Evolutionary conservation across 768 basidiomycete species (phyloP).

Genomic region (Pulveroboletus frians): DNA sequence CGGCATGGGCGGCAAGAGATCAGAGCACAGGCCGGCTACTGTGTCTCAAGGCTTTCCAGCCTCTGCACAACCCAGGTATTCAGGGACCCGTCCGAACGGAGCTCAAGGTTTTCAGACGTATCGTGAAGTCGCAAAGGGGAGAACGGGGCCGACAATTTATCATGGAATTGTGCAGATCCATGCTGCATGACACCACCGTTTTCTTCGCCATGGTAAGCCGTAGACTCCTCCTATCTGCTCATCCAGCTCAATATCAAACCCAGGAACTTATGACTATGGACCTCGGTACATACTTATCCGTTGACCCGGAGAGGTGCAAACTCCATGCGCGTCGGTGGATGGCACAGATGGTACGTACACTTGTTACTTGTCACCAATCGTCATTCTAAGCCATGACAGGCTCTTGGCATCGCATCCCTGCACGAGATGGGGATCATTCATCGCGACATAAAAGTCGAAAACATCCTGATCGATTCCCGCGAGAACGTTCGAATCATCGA

Average conservation of each 20-base stretch:
- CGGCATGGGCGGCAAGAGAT: slow-evolving; percentile 23
- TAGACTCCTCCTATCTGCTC: neutral
- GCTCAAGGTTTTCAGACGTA: slow-evolving; percentile 32
- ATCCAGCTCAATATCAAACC: neutral
- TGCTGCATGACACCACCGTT: slow-evolving; percentile 28
- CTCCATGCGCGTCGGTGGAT: slow-evolving; percentile 35
- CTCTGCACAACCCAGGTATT: slow-evolving; percentile 7
- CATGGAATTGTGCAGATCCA: slow-evolving; percentile 35
- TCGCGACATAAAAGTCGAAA: slow-evolving; percentile 66
- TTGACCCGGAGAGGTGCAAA: slow-evolving; percentile 19
- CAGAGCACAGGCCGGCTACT: slow-evolving; percentile 28
- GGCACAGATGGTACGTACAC: slow-evolving; percentile 34
- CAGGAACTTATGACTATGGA: slow-evolving; percentile 41
- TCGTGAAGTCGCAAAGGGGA: slow-evolving; percentile 22
- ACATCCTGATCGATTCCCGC: slow-evolving; percentile 50
- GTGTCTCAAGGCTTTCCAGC: slow-evolving; percentile 36
- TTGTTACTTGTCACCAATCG: neutral
- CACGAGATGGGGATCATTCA: slow-evolving; percentile 62
- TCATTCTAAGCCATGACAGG: slow-evolving; percentile 21
- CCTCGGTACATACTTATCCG: slow-evolving; percentile 27
- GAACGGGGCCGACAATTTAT: slow-evolving; percentile 31
- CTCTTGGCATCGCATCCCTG: slow-evolving; percentile 38
- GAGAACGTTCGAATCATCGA: slow-evolving; percentile 40
- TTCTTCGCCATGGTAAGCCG: slow-evolving; percentile 40
- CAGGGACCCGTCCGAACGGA: slow-evolving; percentile 27